Conservation (phyloP, 2,329 filamentous ascomycete genomes). For the Epicoccum nigrum region DNA sequence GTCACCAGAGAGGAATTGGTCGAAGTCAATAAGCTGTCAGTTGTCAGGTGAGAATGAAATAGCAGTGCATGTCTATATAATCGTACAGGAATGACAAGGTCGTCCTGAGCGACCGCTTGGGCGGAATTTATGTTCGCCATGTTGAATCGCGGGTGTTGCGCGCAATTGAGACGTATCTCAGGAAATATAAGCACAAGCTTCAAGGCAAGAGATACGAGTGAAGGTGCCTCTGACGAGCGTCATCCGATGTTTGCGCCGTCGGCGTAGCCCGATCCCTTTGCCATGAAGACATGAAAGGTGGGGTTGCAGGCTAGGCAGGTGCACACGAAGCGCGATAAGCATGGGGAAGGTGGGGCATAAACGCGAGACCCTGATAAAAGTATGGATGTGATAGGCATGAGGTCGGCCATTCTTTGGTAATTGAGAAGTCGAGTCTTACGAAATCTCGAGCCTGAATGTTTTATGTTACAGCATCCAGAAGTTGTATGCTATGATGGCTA, state of each 20-base stretch:
- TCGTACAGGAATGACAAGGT: conserved; percentile 48
- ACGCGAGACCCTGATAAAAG: too few relatives aligned
- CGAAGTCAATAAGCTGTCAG: conserved; percentile 77
- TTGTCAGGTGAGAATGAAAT: background rate
- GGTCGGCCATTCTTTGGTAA: too few relatives aligned
- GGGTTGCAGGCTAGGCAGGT: conserved; percentile 32
- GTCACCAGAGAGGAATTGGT: conserved; percentile 69
- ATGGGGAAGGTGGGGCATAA: conserved; percentile 25
- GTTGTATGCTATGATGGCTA: too few relatives aligned
- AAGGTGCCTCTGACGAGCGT: conserved; percentile 8
- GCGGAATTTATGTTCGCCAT: conserved; percentile 37
- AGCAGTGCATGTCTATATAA: conserved; percentile 57
- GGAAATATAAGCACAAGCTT: conserved; percentile 1
- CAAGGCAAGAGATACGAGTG: conserved; percentile 3
- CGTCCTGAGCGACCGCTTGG: conserved; percentile 47
- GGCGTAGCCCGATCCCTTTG: conserved; percentile 28
- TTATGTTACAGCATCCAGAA: too few relatives aligned
- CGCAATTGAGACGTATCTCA: background rate
- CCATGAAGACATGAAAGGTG: conserved; percentile 25
- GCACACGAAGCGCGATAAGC: conserved; percentile 33
- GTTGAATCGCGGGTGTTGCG: background rate
- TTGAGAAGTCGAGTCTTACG: too few relatives aligned
- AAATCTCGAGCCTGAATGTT: too few relatives aligned
- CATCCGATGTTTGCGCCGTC: conserved; percentile 17
- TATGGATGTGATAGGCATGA: too few relatives aligned